Evolutionary conservation across 2,329 filamentous ascomycete species (phyloP), one percentile per base, ranked within the genome.

Genomic region (Clonostachys solani): DNA sequence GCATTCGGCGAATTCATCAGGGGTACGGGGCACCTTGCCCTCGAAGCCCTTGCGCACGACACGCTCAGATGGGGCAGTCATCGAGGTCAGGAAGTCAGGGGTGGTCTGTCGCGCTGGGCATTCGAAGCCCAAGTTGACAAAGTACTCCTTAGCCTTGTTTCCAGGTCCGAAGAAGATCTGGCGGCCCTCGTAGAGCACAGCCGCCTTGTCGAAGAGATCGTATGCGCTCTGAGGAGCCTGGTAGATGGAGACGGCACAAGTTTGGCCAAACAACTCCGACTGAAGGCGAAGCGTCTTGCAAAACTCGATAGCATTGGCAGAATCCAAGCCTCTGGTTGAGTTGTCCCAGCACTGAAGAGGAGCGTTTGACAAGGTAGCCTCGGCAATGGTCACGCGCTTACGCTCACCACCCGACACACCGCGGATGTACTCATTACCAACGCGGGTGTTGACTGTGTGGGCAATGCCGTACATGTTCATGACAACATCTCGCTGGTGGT

Each of bases 51-150:
- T 60, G 38, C 77, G 76, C 18, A 81, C 68, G 34, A 79, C 53
- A 47, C 81, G 79, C 63, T 84, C 81, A 6, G 66, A 52, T 1
- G 80, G 66, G 17, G 76, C 78, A 2, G 84, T 87, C 67, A 88
- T 84, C 17, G 83, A 86, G 2, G 84, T 89, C 44, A 89, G 64
- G 68, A 88, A 89, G 59, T 89, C 86, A 17, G 84, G 82, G 0
- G 81, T 85, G 0, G 84, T 88, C 66, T 82, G 80, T 13, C 84
- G 80, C 3, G 80, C 63, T 3, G 84, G 83, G 58, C 83, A 84
- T 34, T 83, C 75, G 57, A 86, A 88, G 6, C 85, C 85, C 1
- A 89, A 72, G 54, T 80, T 70, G 54, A 83, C 62, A 52, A 89
- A 89, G 63, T 87, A 88, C 49, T 79, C 69, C 53, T 72, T 79